Conservation (phyloP, 805 yeast genomes). For the Ogataea paradorogensis region DNA sequence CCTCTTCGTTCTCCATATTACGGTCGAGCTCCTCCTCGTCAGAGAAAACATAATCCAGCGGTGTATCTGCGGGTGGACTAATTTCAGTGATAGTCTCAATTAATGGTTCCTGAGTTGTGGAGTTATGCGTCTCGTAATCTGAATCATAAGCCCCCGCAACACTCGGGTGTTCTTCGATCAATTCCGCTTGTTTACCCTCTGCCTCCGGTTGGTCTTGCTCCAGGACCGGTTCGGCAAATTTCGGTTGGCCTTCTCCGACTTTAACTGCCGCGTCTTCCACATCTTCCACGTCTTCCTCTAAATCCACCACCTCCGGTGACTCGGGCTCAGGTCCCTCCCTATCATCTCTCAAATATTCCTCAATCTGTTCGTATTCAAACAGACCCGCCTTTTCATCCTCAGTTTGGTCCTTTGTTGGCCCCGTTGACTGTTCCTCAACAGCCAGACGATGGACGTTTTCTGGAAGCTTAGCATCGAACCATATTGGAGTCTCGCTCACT, state of each 20-base stretch:
- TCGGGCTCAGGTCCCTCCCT: slow-evolving; percentile 1
- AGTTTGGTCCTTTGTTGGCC: slow-evolving; percentile 13
- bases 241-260: no score
- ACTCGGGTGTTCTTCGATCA: no score
- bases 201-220: no score
- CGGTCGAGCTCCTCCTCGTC: slow-evolving; percentile 74
- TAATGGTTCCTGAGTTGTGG: not conserved
- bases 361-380: slow-evolving; percentile 50
- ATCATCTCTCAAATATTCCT: slow-evolving; percentile 25
- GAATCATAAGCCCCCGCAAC: no score
- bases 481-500: slow-evolving; percentile 19
- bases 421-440: not conserved
- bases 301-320: not conserved
- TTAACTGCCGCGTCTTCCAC: no score
- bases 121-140: no score
- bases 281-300: slow-evolving; percentile 1
- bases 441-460: slow-evolving; percentile 3
- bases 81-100: not conserved
- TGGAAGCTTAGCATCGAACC: slow-evolving; percentile 16
- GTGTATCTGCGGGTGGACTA: slow-evolving; percentile 3
- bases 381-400: slow-evolving; percentile 49
- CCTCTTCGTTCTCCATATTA: slow-evolving; percentile 66
- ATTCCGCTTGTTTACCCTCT: no score
- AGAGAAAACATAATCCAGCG: slow-evolving; percentile 59
- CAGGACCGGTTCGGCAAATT: no score